Percentiles rank a stretch among this genome's conserved stretches.
These are phyloP conservation scores for Trichosporon inkin DNA, from an alignment of 1,284 basidiomycete genomes.

Conservation along the genomic window DNA sequence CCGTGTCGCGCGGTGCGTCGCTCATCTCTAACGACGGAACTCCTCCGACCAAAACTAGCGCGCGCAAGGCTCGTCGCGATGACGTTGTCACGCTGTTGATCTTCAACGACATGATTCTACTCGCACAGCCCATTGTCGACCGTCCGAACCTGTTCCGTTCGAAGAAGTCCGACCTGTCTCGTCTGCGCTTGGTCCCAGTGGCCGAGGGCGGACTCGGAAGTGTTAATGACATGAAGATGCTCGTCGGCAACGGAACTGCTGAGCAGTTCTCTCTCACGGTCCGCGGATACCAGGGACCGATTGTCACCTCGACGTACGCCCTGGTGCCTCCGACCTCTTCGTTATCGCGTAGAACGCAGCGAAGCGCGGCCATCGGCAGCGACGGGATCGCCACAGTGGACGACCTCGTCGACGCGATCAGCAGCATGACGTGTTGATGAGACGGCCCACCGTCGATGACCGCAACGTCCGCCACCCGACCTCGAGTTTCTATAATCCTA, in stretches of 20 bases:
- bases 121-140: constrained; percentile 51
- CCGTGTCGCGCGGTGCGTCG: constrained; percentile 2
- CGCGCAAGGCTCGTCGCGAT: constrained; percentile 27
- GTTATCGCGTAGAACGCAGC: constrained; percentile 17
- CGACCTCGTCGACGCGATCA: constrained; percentile 9
- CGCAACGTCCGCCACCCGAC: neutral
- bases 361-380: constrained; percentile 6
- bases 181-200: constrained; percentile 28
- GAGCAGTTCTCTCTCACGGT: constrained; percentile 13
- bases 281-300: constrained; percentile 6
- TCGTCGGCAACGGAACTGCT: constrained; percentile 5
- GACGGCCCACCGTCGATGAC: neutral
- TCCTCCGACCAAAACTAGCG: constrained; percentile 14
- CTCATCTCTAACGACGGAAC: neutral
- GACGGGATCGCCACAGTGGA: constrained; percentile 12
- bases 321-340: constrained; percentile 11
- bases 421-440: neutral
- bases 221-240: constrained; percentile 33
- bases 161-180: constrained; percentile 25
- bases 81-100: constrained; percentile 57
- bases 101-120: constrained; percentile 65
- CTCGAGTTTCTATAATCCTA: neutral
- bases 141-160: constrained; percentile 26
- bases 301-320: constrained; percentile 7
- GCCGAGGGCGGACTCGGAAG: constrained; percentile 39